Conservation (phyloP, 768 basidiomycete genomes). For the Boletus coccyginus region DNA sequence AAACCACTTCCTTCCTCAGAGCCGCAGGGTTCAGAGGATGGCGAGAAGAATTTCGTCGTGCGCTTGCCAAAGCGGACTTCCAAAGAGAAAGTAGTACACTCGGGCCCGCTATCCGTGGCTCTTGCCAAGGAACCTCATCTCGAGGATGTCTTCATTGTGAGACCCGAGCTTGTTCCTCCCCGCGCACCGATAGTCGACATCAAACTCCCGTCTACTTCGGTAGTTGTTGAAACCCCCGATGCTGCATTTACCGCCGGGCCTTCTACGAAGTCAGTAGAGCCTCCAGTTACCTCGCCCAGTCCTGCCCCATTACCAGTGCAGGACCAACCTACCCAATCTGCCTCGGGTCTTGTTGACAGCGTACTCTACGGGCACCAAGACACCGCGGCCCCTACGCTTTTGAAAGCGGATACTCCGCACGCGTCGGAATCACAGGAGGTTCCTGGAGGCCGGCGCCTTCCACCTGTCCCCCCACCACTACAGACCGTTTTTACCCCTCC, state of each 20-base stretch:
- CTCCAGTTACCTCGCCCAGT: constrained; percentile 7
- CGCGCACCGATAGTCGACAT: constrained; percentile 24
- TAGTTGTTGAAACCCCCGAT: not conserved
- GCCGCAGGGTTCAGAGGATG: constrained; percentile 36
- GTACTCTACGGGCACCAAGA: constrained; percentile 31
- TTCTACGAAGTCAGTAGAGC: constrained; percentile 8
- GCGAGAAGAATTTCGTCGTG: constrained; percentile 49
- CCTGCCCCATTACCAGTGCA: constrained; percentile 8
- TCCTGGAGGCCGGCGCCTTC: constrained; percentile 26
- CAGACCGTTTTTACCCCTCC: constrained; percentile 43
- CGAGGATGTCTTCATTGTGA: constrained; percentile 60
- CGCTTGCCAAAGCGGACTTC: constrained; percentile 47
- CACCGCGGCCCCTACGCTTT: constrained; percentile 20
- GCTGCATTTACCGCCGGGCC: constrained; percentile 5
- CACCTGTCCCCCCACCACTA: constrained; percentile 41
- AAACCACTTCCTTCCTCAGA: constrained; percentile 21
- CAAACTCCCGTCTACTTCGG: constrained; percentile 31
- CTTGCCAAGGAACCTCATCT: constrained; percentile 38
- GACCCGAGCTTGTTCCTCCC: constrained; percentile 42
- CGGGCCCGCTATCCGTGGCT: constrained; percentile 14
- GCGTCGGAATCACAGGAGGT: constrained; percentile 20
- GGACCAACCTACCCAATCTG: constrained; percentile 12
- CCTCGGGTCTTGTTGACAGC: constrained; percentile 8
- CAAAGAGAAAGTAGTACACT: constrained; percentile 33
- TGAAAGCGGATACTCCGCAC: constrained; percentile 29